Base-by-base conservation (phyloP, 2,329 filamentous ascomycete species). In the Aureobasidium pullulans region DNA sequence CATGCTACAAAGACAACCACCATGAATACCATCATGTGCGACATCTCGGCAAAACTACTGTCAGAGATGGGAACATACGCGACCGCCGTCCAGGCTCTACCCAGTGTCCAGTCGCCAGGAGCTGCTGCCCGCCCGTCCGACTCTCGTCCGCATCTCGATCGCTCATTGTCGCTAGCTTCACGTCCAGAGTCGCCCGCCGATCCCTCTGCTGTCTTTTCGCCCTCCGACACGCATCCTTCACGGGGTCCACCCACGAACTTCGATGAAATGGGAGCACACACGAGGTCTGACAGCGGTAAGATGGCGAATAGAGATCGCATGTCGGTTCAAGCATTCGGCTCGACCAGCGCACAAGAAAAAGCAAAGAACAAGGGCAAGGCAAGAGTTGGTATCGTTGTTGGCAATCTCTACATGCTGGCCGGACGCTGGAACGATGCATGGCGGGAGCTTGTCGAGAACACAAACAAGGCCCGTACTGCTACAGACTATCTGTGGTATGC, bases 401-500 rank as follows among this genome's bases (percentile, higher is more conserved):
- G 90, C 1, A 90, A 88, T 15, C 79, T 96, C 64, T 95, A 93
- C 71, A 82, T 99, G 65, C 88, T 92, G 72, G 88, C 90, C 57
- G 94, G 94, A 29, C 84, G 91, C 63, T 96, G 94, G 91, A 83
- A 81, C 49, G 92, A 97, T 74, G 92, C 93, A 7, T 73, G 97
- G 47, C 88, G 84, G 70, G 90, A 96, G 69, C 81, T 96, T 23
- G 79, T 84, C 9, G 93, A 96, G 62, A 90, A 88, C 57, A 91
- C 89, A 1, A 82, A 83, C 9, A 84, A 87, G 65, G 87, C 90
- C 15, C 87, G 90, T 66, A 85, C 84, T 39, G 82, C 89, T 61
- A 92, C 90, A 66, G 94, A 99, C 73, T 90, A 96, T 72, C 72
- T 97, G n/a, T 99, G 94, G 93, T 90, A 96, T 74, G 94, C 89